phyloP scores from a whole-genome alignment of 2,329 filamentous ascomycete genomes.

The Lecanicillium sp. region DNA sequence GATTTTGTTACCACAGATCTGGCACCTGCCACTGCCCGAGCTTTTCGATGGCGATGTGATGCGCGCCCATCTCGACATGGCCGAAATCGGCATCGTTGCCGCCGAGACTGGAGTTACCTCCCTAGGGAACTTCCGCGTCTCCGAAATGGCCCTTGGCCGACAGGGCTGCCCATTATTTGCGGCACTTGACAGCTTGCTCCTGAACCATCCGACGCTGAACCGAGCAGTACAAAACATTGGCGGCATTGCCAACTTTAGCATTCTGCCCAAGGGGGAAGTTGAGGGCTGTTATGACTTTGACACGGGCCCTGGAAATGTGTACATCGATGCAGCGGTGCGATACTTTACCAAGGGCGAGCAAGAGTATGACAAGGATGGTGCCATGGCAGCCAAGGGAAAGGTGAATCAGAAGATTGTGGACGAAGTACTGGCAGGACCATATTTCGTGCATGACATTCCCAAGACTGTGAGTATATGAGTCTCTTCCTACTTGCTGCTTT shows the following conservation, averaged over 20 bases:
- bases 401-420: constrained; percentile 45
- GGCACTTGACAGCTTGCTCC: neutral
- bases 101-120: neutral
- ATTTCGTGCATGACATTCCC: constrained; percentile 42
- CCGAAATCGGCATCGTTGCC: neutral
- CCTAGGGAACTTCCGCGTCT: neutral
- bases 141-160: neutral
- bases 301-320: constrained; percentile 47
- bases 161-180: neutral
- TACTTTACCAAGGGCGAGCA: constrained; percentile 41
- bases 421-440: constrained; percentile 39
- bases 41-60: neutral
- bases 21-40: neutral
- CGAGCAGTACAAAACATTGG: neutral
- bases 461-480: constrained; percentile 53
- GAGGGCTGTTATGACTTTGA: constrained; percentile 34
- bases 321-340: constrained; percentile 48
- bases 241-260: neutral
- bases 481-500: too few relatives aligned
- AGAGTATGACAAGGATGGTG: constrained; percentile 44
- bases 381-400: constrained; percentile 38
- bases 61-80: neutral
- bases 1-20: neutral
- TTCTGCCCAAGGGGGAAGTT: neutral
- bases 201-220: neutral